These are phyloP conservation scores for Kitagawia praeruptora DNA, from an alignment of 129 eudicot genomes.

Conservation along the genomic window DNA sequence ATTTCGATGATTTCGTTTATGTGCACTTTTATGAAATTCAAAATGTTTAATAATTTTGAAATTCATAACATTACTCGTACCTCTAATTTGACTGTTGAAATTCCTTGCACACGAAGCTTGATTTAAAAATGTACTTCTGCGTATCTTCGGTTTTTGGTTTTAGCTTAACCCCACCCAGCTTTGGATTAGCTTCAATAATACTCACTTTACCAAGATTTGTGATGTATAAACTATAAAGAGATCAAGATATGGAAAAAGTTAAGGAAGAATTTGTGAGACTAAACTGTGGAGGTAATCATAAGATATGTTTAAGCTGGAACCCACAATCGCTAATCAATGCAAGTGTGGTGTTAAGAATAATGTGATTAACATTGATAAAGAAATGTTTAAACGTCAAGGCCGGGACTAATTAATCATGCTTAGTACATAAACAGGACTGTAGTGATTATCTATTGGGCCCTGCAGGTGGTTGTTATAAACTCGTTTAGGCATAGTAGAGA, in stretches of 20 bases:
- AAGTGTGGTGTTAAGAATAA: constrained; percentile 6
- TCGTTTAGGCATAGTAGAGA: not conserved
- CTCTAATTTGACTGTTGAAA: too few relatives aligned
- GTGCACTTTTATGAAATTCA: too few relatives aligned
- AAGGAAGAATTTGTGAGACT: not conserved
- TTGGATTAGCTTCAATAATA: constrained; percentile 3
- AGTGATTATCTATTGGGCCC: not conserved
- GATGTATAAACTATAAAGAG: not conserved
- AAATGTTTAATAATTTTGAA: too few relatives aligned
- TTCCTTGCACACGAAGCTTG: not conserved
- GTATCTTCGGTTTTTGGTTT: too few relatives aligned
- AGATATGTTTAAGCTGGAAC: constrained; percentile 19
- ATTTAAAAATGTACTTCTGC: too few relatives aligned
- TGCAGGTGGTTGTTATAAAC: not conserved
- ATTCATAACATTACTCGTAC: too few relatives aligned
- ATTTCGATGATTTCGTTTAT: too few relatives aligned
- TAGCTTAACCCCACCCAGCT: not conserved
- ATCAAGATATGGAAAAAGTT: constrained; percentile 1
- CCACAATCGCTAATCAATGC: constrained; percentile 15
- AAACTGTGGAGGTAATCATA: not conserved
- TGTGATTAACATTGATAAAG: constrained; percentile 4
- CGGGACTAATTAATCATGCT: constrained; percentile 10
- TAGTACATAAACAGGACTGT: not conserved
- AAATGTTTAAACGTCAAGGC: not conserved
- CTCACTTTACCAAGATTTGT: not conserved